Evolutionary conservation across 208 protist species (phyloP), one percentile per base, ranked within the genome.

Genomic region (Porcisia deanei): DNA sequence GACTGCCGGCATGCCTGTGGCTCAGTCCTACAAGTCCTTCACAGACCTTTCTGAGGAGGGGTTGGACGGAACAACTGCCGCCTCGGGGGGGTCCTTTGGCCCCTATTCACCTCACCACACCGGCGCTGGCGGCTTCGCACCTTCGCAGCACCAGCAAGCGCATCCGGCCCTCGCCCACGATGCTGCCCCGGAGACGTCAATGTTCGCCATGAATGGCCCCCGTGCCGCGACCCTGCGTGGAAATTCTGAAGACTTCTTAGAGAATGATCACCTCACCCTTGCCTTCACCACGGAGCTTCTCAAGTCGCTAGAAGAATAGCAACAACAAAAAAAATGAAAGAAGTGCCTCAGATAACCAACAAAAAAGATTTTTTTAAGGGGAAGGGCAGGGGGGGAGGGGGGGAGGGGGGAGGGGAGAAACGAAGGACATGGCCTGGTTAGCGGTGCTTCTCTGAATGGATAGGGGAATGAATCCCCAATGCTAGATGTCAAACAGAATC

Each of bases 231-330:
- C 76, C 7, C 71, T 74, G 60, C 72, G 74, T 41, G 71, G 66
- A 25, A 73, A 76, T 16, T 25, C 73, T n/a, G 80, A 83, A 18
- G 74, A 83, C 22, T 73, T 79, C 41, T 52, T 78, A 43, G 76
- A 84, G n/a, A 73, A 87, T 65, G 82, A 83, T 58, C 79, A 76
- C 60, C 66, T 84, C 70, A 77, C 78, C 12, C 67, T 82, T 49
- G 76, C 79, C 61, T 79, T 87, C 71, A 81, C 78, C 6, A 78
- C 79, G 5, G 79, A 83, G 49, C 73, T 86, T 47, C 79, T 86
- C n/a, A 81, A 84, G 57, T 77, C 79, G 4, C 69, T 85, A 22
- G 81, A 85, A 57, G 79, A 82, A 22, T 85, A 78, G 41, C 12
- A 60, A 14, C 47, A 52, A 12, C 10, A 12, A 52, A 52, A 52